phyloP scores from a whole-genome alignment of 2,329 filamentous ascomycete genomes.

The Alternaria infectoria region DNA sequence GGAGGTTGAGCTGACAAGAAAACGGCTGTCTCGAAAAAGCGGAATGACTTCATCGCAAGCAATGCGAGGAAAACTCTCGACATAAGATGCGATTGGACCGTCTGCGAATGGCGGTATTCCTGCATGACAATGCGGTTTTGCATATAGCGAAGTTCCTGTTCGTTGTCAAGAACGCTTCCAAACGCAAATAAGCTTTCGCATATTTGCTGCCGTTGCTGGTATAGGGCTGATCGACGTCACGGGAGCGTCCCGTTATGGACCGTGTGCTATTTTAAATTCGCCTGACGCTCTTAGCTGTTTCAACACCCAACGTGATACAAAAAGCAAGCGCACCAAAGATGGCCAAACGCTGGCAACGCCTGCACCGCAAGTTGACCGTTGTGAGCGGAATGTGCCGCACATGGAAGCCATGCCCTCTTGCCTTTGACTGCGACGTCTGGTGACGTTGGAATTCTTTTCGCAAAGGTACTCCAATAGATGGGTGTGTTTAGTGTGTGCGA shows the following conservation, averaged over 20 bases:
- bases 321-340: constrained; percentile 1
- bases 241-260: constrained; percentile 5
- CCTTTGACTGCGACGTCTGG: background rate
- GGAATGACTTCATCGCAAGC: background rate
- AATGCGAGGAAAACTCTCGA: background rate
- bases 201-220: background rate
- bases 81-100: background rate
- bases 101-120: background rate
- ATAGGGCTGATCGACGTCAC: constrained; percentile 7
- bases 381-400: background rate
- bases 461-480: background rate
- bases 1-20: constrained; percentile 2
- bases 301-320: constrained; percentile 5
- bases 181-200: constrained; percentile 7
- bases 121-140: background rate
- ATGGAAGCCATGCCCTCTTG: background rate
- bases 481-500: background rate
- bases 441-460: background rate
- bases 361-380: constrained; percentile 2
- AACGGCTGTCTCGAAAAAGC: background rate
- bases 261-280: constrained; percentile 1
- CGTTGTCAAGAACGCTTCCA: background rate
- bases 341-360: constrained; percentile 4
- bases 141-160: background rate
- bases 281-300: constrained; percentile 6